Conservation (phyloP, 208 protist genomes). For the Leishmania mexicana region DNA sequence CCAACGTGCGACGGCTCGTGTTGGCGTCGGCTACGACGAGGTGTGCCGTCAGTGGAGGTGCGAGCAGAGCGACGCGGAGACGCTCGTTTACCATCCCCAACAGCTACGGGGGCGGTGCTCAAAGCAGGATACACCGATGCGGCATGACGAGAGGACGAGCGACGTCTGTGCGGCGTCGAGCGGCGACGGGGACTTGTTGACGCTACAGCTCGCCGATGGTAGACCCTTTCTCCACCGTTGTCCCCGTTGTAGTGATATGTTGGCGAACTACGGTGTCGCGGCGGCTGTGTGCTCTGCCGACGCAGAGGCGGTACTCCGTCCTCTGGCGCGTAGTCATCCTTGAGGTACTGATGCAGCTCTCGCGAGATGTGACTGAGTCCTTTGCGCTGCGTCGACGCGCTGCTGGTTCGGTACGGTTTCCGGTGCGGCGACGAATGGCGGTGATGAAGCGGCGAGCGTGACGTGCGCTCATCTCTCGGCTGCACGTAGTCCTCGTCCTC, state of each 20-base stretch:
- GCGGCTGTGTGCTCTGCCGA: slow-evolving; percentile 43
- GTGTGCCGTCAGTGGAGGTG: slow-evolving; percentile 5
- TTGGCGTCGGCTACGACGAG: slow-evolving; percentile 25
- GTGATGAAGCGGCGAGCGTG: slow-evolving; percentile 18
- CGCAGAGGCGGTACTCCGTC: slow-evolving; percentile 26
- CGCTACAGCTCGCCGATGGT: slow-evolving; percentile 28
- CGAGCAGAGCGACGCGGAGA: slow-evolving; percentile 13
- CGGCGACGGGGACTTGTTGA: slow-evolving; percentile 7
- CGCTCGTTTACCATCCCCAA: neutral
- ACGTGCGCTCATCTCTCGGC: neutral
- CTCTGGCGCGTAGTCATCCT: slow-evolving; percentile 20
- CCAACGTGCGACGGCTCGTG: neutral
- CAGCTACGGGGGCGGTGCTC: slow-evolving; percentile 25
- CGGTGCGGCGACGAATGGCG: neutral
- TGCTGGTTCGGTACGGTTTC: slow-evolving; percentile 20
- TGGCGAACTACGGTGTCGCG: slow-evolving; percentile 23
- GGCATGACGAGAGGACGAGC: slow-evolving; percentile 10
- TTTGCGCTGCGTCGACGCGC: slow-evolving; percentile 17
- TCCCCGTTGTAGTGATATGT: slow-evolving; percentile 15
- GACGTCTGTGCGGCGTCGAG: slow-evolving; percentile 1
- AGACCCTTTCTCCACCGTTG: slow-evolving; percentile 2
- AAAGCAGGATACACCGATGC: neutral
- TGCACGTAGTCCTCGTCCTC: slow-evolving; percentile 14
- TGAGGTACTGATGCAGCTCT: slow-evolving; percentile 7
- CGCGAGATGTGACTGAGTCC: neutral